Percentiles rank a stretch among this genome's conserved stretches.
phyloP scores from a whole-genome alignment of 805 yeast species.

The Blastobotrys peoriensis region DNA sequence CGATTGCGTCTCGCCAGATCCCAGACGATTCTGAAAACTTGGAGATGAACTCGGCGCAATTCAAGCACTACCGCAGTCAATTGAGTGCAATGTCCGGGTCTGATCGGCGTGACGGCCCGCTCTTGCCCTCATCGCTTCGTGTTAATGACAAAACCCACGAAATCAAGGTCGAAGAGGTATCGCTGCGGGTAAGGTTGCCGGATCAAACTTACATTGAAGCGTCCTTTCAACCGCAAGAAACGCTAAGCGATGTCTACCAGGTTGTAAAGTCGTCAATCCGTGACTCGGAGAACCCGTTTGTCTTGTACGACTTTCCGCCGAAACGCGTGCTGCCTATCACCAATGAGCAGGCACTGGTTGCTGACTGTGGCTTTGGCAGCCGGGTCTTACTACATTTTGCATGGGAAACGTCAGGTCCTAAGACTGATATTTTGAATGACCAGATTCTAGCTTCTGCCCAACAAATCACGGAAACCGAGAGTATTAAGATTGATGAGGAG shows the following conservation, averaged over 20 bases:
- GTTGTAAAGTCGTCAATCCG: slow-evolving; percentile 29
- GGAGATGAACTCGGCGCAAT: slow-evolving; percentile 48
- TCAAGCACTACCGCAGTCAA: slow-evolving; percentile 46
- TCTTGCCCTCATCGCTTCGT: slow-evolving; percentile 39
- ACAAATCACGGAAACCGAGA: slow-evolving; percentile 30
- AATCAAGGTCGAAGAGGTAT: slow-evolving; percentile 29
- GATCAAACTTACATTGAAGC: slow-evolving; percentile 49
- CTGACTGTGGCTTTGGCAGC: slow-evolving; percentile 39
- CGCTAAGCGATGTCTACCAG: slow-evolving; percentile 32
- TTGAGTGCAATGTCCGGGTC: slow-evolving; percentile 37
- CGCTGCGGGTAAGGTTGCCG: slow-evolving; percentile 51
- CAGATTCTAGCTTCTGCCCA: slow-evolving; percentile 29
- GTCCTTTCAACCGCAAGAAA: slow-evolving; percentile 41
- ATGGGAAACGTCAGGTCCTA: slow-evolving; percentile 12
- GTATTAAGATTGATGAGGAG: slow-evolving; percentile 16
- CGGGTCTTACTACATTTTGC: slow-evolving; percentile 41
- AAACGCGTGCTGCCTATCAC: slow-evolving; percentile 30
- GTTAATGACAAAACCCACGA: slow-evolving; percentile 23
- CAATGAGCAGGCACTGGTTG: slow-evolving; percentile 27
- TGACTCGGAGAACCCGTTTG: slow-evolving; percentile 30
- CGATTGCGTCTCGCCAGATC: slow-evolving; percentile 1
- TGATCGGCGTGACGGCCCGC: slow-evolving; percentile 34
- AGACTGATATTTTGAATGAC: slow-evolving; percentile 9
- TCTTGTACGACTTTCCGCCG: slow-evolving; percentile 47
- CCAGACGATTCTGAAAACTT: slow-evolving; percentile 32